Evolutionary conservation across 1,284 basidiomycete genomes (phyloP), one percentile per base, ranked within the genome.

Genomic region (Boletus holoroseus): DNA sequence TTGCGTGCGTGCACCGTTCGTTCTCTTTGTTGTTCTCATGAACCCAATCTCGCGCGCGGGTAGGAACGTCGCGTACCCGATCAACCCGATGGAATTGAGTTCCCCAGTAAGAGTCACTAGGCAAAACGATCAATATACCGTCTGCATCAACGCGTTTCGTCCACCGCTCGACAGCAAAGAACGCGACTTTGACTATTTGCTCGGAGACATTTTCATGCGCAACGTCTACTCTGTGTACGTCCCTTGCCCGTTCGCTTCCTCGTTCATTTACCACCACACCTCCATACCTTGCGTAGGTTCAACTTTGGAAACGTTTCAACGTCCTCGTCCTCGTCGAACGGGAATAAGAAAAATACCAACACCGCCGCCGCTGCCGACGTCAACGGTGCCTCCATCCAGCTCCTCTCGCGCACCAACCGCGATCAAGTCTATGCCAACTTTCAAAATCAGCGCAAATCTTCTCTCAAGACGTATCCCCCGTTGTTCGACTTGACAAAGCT

Each of bases 201-300:
- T 82, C 27, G 81, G 81, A 13, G 75, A 74, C 54, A 64, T 71
- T 8, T 76, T 78, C 62, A 68, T 80, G 57, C 73, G 81, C 39
- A 82, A 81, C 48, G 69, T 75, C 32, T 81, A 82, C 61, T 71
- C 76, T 1, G 70, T 81, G 67, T 83, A 58, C 15, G 44, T 12
- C 9, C 20, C 8, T 32, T 13, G 7, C 15, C 1, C 15, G 15
- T 32, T n/a, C 15, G 15, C 31, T n/a, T 12, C 16, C 6, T 8
- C 27, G 13, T 18, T 18, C n/a, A 7, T 13, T 44, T 38, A 44
- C 22, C 9, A 15, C 16, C 28, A 2, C 4, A 3, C 39, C 30
- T n/a, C 20, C 36, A 8, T 15, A 20, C 12, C 12, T 37, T 3
- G 38, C 4, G 9, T 13, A 56, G 55, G 15, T 55, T 59, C 57